Conservation (phyloP, 257 asterid genomes). For the Solanum corneliomulleri region DNA sequence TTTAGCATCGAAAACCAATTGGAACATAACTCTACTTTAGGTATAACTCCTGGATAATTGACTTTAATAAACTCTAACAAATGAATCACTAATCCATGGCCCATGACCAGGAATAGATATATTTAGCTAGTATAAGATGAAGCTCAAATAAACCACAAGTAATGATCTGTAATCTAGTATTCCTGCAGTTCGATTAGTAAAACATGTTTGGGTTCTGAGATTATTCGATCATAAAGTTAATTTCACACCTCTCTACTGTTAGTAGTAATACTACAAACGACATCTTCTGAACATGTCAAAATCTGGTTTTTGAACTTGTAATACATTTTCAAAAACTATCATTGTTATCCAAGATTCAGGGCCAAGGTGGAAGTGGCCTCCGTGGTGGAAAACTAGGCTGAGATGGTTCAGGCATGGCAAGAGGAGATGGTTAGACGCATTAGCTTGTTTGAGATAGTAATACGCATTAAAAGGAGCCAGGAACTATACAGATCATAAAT, state of each 20-base stretch:
- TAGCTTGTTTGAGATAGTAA: too few relatives aligned
- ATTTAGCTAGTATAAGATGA: background rate
- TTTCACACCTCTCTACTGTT: background rate
- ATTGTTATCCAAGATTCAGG: background rate
- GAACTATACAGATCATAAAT: background rate
- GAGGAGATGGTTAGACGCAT: background rate
- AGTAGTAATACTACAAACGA: background rate
- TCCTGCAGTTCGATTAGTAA: background rate
- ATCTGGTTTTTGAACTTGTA: background rate
- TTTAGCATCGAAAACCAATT: background rate
- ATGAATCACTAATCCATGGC: background rate
- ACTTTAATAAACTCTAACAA: background rate
- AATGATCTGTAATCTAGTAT: background rate
- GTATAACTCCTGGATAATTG: background rate
- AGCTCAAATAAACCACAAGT: background rate
- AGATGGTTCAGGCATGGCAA: background rate
- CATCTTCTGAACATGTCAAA: background rate
- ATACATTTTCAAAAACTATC: background rate
- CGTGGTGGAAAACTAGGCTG: background rate
- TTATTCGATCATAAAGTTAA: too few relatives aligned
- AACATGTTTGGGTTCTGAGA: background rate
- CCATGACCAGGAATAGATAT: background rate
- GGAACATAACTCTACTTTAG: background rate
- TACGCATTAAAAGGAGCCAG: background rate
- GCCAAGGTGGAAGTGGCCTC: background rate